Evolutionary conservation across 495 filamentous ascomycete species (phyloP).

Genomic region (Trichoderma parareesei): DNA sequence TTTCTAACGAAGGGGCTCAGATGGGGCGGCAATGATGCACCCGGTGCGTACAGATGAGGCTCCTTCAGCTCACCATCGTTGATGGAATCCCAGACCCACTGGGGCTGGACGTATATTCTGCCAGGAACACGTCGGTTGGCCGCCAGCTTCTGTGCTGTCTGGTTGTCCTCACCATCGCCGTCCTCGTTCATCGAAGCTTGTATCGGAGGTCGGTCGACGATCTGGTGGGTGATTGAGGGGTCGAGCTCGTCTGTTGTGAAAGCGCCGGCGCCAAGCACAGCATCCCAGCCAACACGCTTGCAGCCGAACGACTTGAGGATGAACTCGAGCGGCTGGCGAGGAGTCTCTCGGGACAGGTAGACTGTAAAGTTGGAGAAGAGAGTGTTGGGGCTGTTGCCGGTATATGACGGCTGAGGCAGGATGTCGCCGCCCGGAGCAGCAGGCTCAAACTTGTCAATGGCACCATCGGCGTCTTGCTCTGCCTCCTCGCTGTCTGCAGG

Average conservation of each 20-base stretch:
- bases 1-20: constrained; percentile 92
- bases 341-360: constrained; percentile 90
- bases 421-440: constrained; percentile 72
- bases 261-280: constrained; percentile 78
- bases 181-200: constrained; percentile 51
- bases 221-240: constrained; percentile 85
- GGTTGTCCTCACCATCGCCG: constrained; percentile 48
- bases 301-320: constrained; percentile 91
- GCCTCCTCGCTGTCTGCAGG: constrained; percentile 39
- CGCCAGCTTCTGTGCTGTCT: constrained; percentile 44
- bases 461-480: constrained; percentile 41
- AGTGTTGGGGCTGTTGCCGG: constrained; percentile 45
- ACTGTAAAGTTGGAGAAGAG: constrained; percentile 85
- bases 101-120: constrained; percentile 86
- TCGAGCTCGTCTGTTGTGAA: constrained; percentile 85
- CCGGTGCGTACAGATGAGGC: constrained; percentile 83
- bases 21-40: constrained; percentile 83
- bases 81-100: constrained; percentile 96
- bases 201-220: constrained; percentile 79
- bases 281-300: constrained; percentile 92
- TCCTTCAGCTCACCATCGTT: constrained; percentile 83
- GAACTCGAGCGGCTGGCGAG: constrained; percentile 84
- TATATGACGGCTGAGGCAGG: constrained; percentile 69
- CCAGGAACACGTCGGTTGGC: constrained; percentile 68
- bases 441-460: constrained; percentile 84